Conservation (phyloP, 2,329 filamentous ascomycete genomes). For the Penicillium sp. region DNA sequence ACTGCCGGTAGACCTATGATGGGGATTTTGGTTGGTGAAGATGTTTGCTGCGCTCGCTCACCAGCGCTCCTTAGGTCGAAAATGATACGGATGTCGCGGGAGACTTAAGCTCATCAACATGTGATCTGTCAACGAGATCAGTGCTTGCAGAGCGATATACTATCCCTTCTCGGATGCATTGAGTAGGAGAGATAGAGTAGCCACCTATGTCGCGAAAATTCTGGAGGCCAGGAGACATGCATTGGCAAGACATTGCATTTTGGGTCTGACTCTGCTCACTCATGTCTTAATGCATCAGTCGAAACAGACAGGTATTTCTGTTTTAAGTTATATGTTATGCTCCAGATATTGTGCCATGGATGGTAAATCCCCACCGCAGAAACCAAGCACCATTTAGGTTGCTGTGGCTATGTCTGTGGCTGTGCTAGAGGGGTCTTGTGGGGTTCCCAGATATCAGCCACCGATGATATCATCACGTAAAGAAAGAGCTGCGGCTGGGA, state of each 20-base stretch:
- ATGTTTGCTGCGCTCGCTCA: no score
- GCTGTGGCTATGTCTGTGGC: not conserved
- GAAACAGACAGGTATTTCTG: no score
- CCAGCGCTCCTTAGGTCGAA: not conserved
- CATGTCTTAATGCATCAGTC: no score
- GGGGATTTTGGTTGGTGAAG: no score
- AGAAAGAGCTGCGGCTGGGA: slow-evolving; percentile 1
- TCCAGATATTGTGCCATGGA: not conserved
- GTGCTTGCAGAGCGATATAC: not conserved
- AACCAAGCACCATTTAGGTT: not conserved
- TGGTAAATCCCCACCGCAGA: not conserved
- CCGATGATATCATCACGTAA: slow-evolving; percentile 21
- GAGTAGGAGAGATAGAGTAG: not conserved
- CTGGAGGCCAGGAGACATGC: not conserved
- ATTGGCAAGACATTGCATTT: not conserved
- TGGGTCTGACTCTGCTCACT: not conserved
- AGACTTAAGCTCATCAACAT: not conserved
- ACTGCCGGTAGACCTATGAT: no score
- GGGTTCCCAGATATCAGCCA: slow-evolving; percentile 16
- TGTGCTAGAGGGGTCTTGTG: not conserved
- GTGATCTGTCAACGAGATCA: not conserved
- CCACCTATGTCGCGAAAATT: not conserved
- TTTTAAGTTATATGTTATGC: no score
- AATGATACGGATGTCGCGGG: not conserved
- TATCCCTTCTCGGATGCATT: not conserved